These are phyloP conservation scores for Massarina eburnea DNA, from an alignment of 2,329 filamentous ascomycete genomes.

Conservation along the genomic window DNA sequence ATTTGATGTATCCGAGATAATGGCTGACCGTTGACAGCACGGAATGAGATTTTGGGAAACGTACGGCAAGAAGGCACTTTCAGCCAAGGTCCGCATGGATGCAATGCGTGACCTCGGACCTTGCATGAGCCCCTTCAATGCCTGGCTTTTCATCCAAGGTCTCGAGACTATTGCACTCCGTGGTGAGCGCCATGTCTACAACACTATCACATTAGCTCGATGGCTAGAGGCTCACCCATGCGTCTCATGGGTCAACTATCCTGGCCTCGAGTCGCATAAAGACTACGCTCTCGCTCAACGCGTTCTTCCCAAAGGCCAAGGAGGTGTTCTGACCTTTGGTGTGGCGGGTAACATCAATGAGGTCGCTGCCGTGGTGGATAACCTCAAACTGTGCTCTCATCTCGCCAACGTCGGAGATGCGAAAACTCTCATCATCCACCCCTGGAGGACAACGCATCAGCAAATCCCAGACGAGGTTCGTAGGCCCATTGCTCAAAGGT, in stretches of 20 bases:
- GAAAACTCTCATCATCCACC: slow-evolving; percentile 34
- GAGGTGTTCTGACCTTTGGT: slow-evolving; percentile 28
- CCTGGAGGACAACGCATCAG: slow-evolving; percentile 30
- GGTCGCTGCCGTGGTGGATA: slow-evolving; percentile 23
- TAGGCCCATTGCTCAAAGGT: too few species aligned
- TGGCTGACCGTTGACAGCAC: too few species aligned
- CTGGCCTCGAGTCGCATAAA: slow-evolving; percentile 21
- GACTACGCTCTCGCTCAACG: slow-evolving; percentile 22
- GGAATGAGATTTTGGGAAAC: slow-evolving; percentile 29
- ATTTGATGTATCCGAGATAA: too few species aligned
- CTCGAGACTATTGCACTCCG: slow-evolving; percentile 26
- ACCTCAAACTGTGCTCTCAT: slow-evolving; percentile 25
- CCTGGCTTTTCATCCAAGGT: slow-evolving; percentile 25
- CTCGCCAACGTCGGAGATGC: slow-evolving; percentile 30
- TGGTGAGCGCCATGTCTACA: slow-evolving; percentile 23
- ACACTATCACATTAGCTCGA: slow-evolving; percentile 22
- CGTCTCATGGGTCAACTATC: slow-evolving; percentile 30
- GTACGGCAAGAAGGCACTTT: slow-evolving; percentile 20
- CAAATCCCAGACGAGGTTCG: slow-evolving; percentile 25
- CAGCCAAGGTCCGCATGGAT: slow-evolving; percentile 25
- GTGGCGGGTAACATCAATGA: slow-evolving; percentile 24
- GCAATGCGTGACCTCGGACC: slow-evolving; percentile 26
- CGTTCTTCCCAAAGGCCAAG: slow-evolving; percentile 22
- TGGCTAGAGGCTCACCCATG: slow-evolving; percentile 24
- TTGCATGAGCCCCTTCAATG: slow-evolving; percentile 24